These are phyloP conservation scores for Xylariaceae sp. DNA, from an alignment of 2,329 filamentous ascomycete genomes.

Conservation along the genomic window DNA sequence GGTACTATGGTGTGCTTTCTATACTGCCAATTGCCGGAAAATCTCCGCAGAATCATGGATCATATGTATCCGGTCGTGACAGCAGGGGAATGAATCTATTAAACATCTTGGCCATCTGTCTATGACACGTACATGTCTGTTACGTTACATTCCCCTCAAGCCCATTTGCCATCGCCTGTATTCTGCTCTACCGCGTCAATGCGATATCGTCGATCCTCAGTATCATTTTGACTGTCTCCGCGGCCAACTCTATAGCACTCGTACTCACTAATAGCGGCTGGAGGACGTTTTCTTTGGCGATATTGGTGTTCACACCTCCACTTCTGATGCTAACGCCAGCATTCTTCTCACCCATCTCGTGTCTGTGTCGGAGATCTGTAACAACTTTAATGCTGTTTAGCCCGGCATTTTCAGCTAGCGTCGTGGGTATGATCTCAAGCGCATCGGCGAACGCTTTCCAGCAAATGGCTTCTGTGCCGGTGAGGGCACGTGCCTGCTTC, in stretches of 20 bases:
- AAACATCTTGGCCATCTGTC: slow-evolving; percentile 9
- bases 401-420: slow-evolving; percentile 92
- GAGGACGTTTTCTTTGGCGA: slow-evolving; percentile 92
- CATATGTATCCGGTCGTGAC: not conserved
- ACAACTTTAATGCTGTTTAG: slow-evolving; percentile 99
- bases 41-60: not conserved
- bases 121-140: slow-evolving; percentile 8
- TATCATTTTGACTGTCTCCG: slow-evolving; percentile 97
- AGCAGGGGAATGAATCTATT: slow-evolving; percentile 16
- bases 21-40: not conserved
- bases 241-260: slow-evolving; percentile 92
- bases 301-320: slow-evolving; percentile 93
- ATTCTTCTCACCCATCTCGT: slow-evolving; percentile 91
- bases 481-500: slow-evolving; percentile 73
- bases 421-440: slow-evolving; percentile 94
- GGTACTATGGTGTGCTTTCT: not conserved
- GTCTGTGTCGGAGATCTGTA: slow-evolving; percentile 87
- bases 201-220: slow-evolving; percentile 63
- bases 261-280: slow-evolving; percentile 96
- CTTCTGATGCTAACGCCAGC: slow-evolving; percentile 98
- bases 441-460: slow-evolving; percentile 99
- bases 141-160: slow-evolving; percentile 19
- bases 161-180: slow-evolving; percentile 10
- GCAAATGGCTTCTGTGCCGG: slow-evolving; percentile 93
- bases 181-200: slow-evolving; percentile 47